Evolutionary conservation across 768 basidiomycete genomes (phyloP), one percentile per base, ranked within the genome.

Genomic region (Sarcodon sp.): DNA sequence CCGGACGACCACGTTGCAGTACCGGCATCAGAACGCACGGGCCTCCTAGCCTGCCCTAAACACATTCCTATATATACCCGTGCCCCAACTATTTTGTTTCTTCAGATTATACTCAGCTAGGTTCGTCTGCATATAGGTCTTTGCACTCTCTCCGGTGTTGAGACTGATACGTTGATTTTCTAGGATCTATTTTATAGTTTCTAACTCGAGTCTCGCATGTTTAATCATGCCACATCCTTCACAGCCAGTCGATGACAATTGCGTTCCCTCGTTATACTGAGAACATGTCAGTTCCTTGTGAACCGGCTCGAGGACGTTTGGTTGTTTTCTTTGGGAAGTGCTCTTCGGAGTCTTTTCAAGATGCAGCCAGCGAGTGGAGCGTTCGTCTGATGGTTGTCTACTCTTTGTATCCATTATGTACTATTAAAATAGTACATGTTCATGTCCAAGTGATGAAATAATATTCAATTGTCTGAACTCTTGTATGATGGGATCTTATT

Each of bases 191-290:
- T 64, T 47, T 63, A 63, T 61, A 64, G 62, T 61, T 63, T 63
- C 66, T 66, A 66, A 67, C 66, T 66, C 60, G 66, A 65, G 66
- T 68, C 64, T 67, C 59, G 66, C 66, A 67, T 64, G 63, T 66
- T 66, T 66, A 67, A 59, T 60, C 63, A 63, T 67, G 66, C 65
- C 66, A 59, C 64, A 61, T 64, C 55, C 62, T 61, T 67, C 60
- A 55, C 55, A 59, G 66, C 66, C 63, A 64, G 60, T 62, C 57
- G 66, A 67, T 67, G 66, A 67, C 58, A 53, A 39, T 45, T 37
- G 58, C 64, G 61, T 53, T 55, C 60, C 50, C 64, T 61, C 66
- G 63, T 67, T 56, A 57, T 55, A 63, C 66, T 55, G 66, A 67
- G 66, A 66, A 67, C 66, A 64, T 57, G 58, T 48, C 58, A 45